Evolutionary conservation across 2,329 filamentous ascomycete species (phyloP), one percentile per base, ranked within the genome.

Genomic region (Zopfia rhizophila): DNA sequence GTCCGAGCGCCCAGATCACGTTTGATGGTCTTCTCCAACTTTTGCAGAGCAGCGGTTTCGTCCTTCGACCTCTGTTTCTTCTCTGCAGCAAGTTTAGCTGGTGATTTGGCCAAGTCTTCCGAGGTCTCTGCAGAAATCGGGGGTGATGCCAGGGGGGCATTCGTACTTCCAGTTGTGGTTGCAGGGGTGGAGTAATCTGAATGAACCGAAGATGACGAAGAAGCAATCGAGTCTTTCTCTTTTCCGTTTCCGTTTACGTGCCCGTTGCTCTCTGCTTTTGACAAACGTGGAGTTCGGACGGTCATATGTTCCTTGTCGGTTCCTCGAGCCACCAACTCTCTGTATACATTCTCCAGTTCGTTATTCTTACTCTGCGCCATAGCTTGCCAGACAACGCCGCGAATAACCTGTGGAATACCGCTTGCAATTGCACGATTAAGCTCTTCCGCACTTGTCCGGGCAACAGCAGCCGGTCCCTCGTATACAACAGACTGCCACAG

Each of bases 361-460:
- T 93, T 88, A 60, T 91, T 96, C 72, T 96, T 96, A 75, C 92
- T 97, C 66, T 96, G 91, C 3, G 94, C 91, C 51, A 99, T 77
- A 6, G 97, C 93, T 73, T 99, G 94, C 94, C 94, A 99, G 38
- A 99, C 92, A 2, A 99, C 94, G n/a, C 94, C 95, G 47, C 94
- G 87, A 51, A 99, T 96, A 3, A 92, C 93, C 57, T 88, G 91
- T 1, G 94, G 94, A 45, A 99, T 99, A 22, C 94, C 94, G 27
- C 88, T 89, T 37, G 93, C 90, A 60, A 99, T 97, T 16, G 94
- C 92, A 56, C 82, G 85, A 66, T 93, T 96, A 45, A 99, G 77
- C 68, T 97, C 92, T 61, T 95, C 90, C 0, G 93, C 82, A 64
- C 91, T 96, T 3, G 91, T 91, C 48, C 90, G 85, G 8, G 90